Evolutionary conservation across 176 grass and related monocot genomes (phyloP), one percentile per base, ranked within the genome.

Genomic region (Bromus sterilis): DNA sequence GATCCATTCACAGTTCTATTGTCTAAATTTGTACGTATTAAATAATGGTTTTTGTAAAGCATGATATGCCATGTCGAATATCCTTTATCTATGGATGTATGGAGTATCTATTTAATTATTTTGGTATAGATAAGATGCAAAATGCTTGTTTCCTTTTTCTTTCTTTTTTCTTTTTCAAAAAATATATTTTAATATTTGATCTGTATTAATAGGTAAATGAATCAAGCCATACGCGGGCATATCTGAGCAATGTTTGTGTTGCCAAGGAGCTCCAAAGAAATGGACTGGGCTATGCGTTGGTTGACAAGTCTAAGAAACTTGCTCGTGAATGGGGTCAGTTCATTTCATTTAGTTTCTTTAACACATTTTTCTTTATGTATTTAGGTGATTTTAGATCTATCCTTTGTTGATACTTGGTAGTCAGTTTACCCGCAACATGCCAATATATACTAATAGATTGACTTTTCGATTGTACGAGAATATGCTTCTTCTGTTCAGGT

Each of bases 191-290:
- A 62, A 30, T 73, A 9, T 79, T 72, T 33, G 9, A 82, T 66
- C 41, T 60, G 86, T 82, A 42, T 73, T 73, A 68, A 83, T 84
- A 98, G 95, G 95, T 87, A 46, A 30, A 82, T 37, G 82, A 91
- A 78, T 74, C 82, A 59, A 89, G 69, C 68, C 81, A 87, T 49
- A 89, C 65, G 23, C 88, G 92, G 58, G 92, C 84, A 31, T 98
- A 98, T 66, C 69, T 93, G 61, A 95, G 88, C 67, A 95, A 93
- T 82, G 88, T 93, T n/a, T 98, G 88, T 86, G 90, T 98, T 23
- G 90, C 92, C 24, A 93, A 91, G 77, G 92, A 98, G 90, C 68
- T 98, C 68, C 90, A 98, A 59, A 94, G 87, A 78, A 93, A 91
- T 66, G 92, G 95, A n/a, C 79, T 95, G 69, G 95, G 95, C 20